Percentiles rank a stretch among this genome's conserved stretches.
Evolutionary conservation across 352 stramenopile genomes (phyloP).

Genomic region (Globisporangium spiculum): DNA sequence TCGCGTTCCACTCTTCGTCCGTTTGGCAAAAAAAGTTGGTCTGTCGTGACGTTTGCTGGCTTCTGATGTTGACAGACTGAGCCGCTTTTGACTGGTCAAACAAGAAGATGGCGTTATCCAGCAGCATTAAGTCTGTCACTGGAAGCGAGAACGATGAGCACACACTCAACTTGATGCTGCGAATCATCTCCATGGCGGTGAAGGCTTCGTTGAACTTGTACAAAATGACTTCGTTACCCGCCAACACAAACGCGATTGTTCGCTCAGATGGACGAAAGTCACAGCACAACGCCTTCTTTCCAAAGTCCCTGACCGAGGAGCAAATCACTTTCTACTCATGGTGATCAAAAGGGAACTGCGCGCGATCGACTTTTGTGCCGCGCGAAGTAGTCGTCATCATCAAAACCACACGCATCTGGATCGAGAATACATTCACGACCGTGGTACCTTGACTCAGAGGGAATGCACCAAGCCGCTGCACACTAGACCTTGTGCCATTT

Average conservation of each 20-base stretch:
- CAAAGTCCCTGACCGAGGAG: neutral
- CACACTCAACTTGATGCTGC: conserved; percentile 11
- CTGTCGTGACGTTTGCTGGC: conserved; percentile 39
- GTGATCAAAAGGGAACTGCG: conserved; percentile 3
- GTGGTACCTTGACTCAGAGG: neutral
- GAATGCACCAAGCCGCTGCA: conserved; percentile 12
- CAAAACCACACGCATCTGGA: conserved; percentile 7
- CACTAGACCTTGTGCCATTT: neutral
- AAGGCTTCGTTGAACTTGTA: conserved; percentile 21
- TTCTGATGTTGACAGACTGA: conserved; percentile 44
- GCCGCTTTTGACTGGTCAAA: conserved; percentile 25
- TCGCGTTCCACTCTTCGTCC: neutral
- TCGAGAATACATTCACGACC: conserved; percentile 9
- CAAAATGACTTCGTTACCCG: neutral
- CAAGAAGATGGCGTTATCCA: conserved; percentile 23
- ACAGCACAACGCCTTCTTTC: neutral
- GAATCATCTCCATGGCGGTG: conserved; percentile 12
- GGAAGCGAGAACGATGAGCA: conserved; percentile 15
- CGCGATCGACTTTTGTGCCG: neutral
- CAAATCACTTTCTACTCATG: neutral
- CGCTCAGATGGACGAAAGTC: conserved; percentile 4
- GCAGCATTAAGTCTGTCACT: conserved; percentile 12
- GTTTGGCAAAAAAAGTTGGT: conserved; percentile 1
- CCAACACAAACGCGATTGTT: neutral
- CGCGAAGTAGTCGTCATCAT: neutral